A percentile compares a stretch with the other conserved stretches of the same genome.
These are phyloP conservation scores for Astrothelium macrocarpum DNA, from an alignment of 495 filamentous ascomycete species.

Conservation along the genomic window DNA sequence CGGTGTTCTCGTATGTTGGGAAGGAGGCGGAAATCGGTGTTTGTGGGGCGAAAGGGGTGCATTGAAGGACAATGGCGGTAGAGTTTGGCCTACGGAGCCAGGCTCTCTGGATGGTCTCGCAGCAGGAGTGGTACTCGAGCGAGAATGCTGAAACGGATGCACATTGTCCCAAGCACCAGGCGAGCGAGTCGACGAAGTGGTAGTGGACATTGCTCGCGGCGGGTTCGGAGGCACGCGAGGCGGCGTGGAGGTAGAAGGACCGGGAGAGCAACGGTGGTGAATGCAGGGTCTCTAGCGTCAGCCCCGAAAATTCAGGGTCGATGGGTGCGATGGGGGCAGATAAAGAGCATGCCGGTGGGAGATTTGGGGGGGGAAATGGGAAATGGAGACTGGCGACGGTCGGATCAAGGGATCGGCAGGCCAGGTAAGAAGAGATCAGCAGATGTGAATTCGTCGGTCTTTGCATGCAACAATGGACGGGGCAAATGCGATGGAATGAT, in stretches of 20 bases:
- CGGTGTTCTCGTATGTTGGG: slow-evolving; percentile 9
- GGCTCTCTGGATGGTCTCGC: not conserved
- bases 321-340: not conserved
- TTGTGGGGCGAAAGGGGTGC: slow-evolving; percentile 6
- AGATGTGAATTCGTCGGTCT: too few relatives aligned
- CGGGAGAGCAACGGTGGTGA: not conserved
- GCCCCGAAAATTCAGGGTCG: not conserved
- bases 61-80: slow-evolving; percentile 1
- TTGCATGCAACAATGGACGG: too few relatives aligned
- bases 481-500: not conserved
- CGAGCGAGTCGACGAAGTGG: not conserved
- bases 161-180: not conserved
- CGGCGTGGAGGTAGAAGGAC: not conserved
- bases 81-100: slow-evolving; percentile 3
- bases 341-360: not conserved
- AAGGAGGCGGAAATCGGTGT: not conserved
- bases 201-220: not conserved
- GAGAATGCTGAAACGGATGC: not conserved
- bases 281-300: slow-evolving; percentile 5
- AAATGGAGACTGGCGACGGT: not conserved
- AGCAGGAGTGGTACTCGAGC: not conserved
- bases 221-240: not conserved
- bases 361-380: not conserved
- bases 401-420: not conserved
- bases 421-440: not conserved